Evolutionary conservation across 1,139 yeast genomes (phyloP).

Genomic region (Diutina rugosa): DNA sequence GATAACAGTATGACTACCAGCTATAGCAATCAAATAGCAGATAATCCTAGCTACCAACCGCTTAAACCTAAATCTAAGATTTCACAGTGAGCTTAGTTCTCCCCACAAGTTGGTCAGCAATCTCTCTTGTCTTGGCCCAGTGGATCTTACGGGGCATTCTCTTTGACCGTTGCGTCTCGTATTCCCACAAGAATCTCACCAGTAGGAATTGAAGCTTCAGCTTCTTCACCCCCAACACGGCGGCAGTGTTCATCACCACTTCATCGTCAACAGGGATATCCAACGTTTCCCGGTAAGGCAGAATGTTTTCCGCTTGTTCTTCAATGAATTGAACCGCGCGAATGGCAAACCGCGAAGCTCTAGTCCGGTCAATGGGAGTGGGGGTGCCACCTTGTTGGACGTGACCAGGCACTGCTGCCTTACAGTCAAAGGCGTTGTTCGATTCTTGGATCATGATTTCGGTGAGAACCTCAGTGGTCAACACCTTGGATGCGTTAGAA

Average conservation of each 20-base stretch:
- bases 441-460: constrained; percentile 74
- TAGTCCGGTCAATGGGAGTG: constrained; percentile 85
- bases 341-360: constrained; percentile 84
- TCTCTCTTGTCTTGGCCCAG: constrained; percentile 65
- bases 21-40: too few species aligned
- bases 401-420: constrained; percentile 96
- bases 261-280: constrained; percentile 12
- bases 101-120: constrained; percentile 81
- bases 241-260: background rate
- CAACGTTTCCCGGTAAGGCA: background rate
- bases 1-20: too few species aligned
- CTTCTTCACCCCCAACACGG: constrained; percentile 20
- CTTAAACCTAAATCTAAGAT: background rate
- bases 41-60: too few species aligned
- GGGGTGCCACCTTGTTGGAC: constrained; percentile 97
- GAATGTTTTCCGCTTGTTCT: background rate
- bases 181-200: constrained; percentile 66
- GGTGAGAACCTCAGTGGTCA: constrained; percentile 71
- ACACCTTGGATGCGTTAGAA: constrained; percentile 72
- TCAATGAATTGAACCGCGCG: constrained; percentile 83
- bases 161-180: constrained; percentile 64
- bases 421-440: constrained; percentile 67
- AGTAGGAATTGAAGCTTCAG: constrained; percentile 68
- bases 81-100: constrained; percentile 15
- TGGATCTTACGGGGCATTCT: constrained; percentile 86